A percentile compares a stretch with the other conserved stretches of the same genome.
These are phyloP conservation scores for Coffea canephora DNA, from an alignment of 257 asterid species.

Conservation along the genomic window DNA sequence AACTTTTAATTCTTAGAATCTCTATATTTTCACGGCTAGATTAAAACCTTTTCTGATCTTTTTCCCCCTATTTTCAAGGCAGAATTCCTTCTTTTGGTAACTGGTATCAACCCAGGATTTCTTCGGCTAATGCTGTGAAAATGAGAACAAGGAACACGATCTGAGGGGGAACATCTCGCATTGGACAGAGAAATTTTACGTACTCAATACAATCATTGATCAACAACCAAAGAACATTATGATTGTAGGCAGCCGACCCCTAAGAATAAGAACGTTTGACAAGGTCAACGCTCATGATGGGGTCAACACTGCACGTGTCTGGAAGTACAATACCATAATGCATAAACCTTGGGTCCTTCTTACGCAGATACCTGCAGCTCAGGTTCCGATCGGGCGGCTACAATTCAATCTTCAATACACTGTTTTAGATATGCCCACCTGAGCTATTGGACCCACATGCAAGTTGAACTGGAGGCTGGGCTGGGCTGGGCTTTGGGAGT, in stretches of 20 bases:
- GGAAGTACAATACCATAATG: slow-evolving; percentile 18
- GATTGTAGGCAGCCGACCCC: slow-evolving; percentile 23
- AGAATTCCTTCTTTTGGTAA: not conserved
- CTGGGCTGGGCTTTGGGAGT: not conserved
- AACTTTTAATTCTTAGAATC: too few relatives aligned
- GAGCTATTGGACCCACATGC: not conserved
- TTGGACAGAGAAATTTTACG: not conserved
- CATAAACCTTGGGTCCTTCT: too few relatives aligned
- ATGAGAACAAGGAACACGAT: not conserved
- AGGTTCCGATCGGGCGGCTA: not conserved
- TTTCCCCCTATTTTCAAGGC: too few relatives aligned
- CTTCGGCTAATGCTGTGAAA: not conserved
- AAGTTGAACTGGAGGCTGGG: not conserved
- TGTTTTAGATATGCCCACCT: not conserved
- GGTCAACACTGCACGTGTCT: slow-evolving; percentile 46
- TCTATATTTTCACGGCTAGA: too few relatives aligned
- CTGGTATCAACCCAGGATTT: not conserved
- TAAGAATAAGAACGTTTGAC: slow-evolving; percentile 31
- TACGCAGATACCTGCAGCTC: too few relatives aligned
- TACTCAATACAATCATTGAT: not conserved
- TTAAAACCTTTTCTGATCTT: too few relatives aligned
- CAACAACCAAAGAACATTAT: not conserved
- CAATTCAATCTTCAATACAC: not conserved
- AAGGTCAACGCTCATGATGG: slow-evolving; percentile 45
- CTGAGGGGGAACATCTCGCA: not conserved